These are phyloP conservation scores for Colletotrichum simmondsii DNA, from an alignment of 2,329 filamentous ascomycete species.

Conservation along the genomic window DNA sequence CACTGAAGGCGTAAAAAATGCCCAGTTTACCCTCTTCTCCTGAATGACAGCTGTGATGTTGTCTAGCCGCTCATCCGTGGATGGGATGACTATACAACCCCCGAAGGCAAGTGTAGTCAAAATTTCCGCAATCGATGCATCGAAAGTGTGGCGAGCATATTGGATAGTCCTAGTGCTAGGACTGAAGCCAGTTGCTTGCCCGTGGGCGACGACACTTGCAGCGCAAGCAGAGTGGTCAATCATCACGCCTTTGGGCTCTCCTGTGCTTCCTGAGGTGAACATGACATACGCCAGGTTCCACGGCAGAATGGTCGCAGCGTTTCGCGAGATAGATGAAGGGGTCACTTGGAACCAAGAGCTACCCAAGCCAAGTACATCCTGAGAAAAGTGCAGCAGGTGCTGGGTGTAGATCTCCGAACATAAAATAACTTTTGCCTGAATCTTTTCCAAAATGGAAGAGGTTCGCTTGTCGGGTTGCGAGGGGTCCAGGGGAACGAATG, in stretches of 20 bases:
- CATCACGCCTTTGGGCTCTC: conserved; percentile 36
- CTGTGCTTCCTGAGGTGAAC: conserved; percentile 38
- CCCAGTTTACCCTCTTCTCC: conserved; percentile 60
- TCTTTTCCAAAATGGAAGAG: conserved; percentile 27
- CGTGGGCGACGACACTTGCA: conserved; percentile 13
- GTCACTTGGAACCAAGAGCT: conserved; percentile 25
- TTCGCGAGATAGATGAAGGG: not conserved
- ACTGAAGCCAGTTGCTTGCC: conserved; percentile 12
- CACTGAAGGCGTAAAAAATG: conserved; percentile 68
- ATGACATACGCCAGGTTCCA: conserved; percentile 29
- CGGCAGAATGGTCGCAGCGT: not conserved
- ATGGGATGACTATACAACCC: conserved; percentile 70
- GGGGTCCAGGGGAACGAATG: conserved; percentile 30
- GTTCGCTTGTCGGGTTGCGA: conserved; percentile 37
- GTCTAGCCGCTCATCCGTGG: conserved; percentile 58
- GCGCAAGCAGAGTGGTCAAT: conserved; percentile 29
- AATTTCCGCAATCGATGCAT: conserved; percentile 51
- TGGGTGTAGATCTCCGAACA: not conserved
- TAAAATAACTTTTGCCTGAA: conserved; percentile 14
- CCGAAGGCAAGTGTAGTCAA: conserved; percentile 64
- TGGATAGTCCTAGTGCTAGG: conserved; percentile 6
- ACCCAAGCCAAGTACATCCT: not conserved
- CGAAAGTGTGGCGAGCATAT: conserved; percentile 25
- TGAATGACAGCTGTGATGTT: conserved; percentile 61
- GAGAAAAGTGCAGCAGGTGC: not conserved